Conservation (phyloP, 805 yeast species). For the Ogataea zsoltii region DNA sequence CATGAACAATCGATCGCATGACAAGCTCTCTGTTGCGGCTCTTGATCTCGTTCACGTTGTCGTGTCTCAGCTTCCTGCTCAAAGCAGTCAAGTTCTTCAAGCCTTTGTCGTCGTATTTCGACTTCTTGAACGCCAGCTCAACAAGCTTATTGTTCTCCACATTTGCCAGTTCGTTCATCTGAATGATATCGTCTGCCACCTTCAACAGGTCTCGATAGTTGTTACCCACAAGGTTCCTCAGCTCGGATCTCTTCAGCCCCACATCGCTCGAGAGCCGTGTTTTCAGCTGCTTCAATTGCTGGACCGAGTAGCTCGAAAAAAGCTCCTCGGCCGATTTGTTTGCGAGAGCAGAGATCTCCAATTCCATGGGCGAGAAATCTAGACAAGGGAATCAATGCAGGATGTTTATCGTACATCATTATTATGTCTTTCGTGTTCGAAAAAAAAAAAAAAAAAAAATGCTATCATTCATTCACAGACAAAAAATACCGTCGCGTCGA, state of each 20-base stretch:
- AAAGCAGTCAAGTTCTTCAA: conserved; percentile 26
- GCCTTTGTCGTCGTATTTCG: conserved; percentile 27
- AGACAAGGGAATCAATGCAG: no score
- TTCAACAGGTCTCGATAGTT: conserved; percentile 38
- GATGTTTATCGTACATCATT: no score
- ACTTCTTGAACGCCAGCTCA: conserved; percentile 31
- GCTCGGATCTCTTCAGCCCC: conserved; percentile 23
- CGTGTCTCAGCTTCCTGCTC: conserved; percentile 8
- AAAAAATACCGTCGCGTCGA: no score
- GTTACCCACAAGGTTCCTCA: conserved; percentile 34
- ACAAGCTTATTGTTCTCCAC: conserved; percentile 28
- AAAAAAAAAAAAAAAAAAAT: no score
- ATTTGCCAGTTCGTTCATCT: conserved; percentile 32
- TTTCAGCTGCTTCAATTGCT: conserved; percentile 29
- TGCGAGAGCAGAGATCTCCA: conserved; percentile 10
- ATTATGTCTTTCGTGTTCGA: no score
- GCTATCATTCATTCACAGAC: no score
- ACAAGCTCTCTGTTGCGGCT: conserved; percentile 19
- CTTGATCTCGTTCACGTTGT: conserved; percentile 13
- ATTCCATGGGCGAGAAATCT: conserved; percentile 14
- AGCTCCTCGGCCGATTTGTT: conserved; percentile 26
- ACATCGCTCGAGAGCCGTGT: conserved; percentile 24
- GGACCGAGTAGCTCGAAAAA: conserved; percentile 30
- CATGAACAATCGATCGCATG: conserved; percentile 29
- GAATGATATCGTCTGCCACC: conserved; percentile 39